A percentile compares a stretch with the other conserved stretches of the same genome.
Evolutionary conservation across 306 rosid genomes (phyloP).

Genomic region (Myrica gale): DNA sequence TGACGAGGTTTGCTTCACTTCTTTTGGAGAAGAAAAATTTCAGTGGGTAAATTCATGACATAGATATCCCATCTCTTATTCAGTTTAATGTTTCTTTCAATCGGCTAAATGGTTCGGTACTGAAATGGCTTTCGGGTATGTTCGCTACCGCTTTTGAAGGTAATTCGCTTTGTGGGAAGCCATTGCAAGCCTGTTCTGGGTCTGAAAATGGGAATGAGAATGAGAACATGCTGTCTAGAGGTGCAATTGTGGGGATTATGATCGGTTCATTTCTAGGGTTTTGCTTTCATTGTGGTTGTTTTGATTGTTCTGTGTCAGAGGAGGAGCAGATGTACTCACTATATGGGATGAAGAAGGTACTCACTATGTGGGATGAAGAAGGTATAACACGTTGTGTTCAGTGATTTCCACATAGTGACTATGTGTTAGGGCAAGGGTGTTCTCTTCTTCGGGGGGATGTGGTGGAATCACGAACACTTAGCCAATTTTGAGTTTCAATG

Average conservation of each 20-base stretch:
- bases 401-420: too few species aligned
- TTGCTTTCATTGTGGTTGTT: conserved; percentile 42
- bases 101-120: conserved; percentile 56
- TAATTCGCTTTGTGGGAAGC: conserved; percentile 76
- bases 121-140: conserved; percentile 39
- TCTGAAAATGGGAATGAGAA: conserved; percentile 19
- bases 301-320: conserved; percentile 45
- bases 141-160: conserved; percentile 46
- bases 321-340: too few species aligned
- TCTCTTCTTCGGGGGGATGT: too few species aligned
- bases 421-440: too few species aligned
- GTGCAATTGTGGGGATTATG: conserved; percentile 79
- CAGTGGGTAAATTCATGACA: conserved; percentile 58
- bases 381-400: too few species aligned
- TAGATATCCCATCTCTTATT: conserved; percentile 34
- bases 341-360: too few species aligned
- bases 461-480: too few species aligned
- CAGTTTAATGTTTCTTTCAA: conserved; percentile 74
- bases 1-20: conserved; percentile 53
- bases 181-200: conserved; percentile 53
- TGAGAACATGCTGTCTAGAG: conserved; percentile 48
- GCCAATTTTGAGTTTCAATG: too few species aligned
- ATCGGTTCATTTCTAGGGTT: conserved; percentile 54
- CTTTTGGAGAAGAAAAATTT: conserved; percentile 51
- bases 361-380: too few species aligned